These are phyloP conservation scores for Periconia sp. DNA, from an alignment of 2,329 filamentous ascomycete species.

Conservation along the genomic window DNA sequence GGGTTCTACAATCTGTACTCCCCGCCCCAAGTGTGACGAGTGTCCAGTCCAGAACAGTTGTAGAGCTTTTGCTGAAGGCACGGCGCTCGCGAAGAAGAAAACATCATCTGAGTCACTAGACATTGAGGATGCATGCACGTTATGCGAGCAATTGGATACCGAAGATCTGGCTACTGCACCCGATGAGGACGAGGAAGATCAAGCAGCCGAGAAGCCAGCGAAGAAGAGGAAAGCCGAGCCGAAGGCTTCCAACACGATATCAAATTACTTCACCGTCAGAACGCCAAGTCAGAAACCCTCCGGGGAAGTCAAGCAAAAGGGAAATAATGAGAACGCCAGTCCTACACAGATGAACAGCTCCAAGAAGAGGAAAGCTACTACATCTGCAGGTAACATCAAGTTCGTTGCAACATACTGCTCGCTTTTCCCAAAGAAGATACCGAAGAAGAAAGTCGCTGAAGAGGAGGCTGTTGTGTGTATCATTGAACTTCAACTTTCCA, in stretches of 20 bases:
- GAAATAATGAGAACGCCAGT: neutral
- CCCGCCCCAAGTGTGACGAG: slow-evolving; percentile 61
- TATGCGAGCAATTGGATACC: slow-evolving; percentile 35
- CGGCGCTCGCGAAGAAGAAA: slow-evolving; percentile 22
- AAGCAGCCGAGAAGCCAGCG: slow-evolving; percentile 1
- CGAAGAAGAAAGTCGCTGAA: slow-evolving; percentile 42
- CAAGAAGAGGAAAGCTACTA: slow-evolving; percentile 33
- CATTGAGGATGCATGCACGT: slow-evolving; percentile 39
- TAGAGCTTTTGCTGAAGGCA: slow-evolving; percentile 40
- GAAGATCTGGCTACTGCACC: slow-evolving; percentile 34
- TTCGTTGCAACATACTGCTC: slow-evolving; percentile 35
- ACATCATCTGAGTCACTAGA: slow-evolving; percentile 19
- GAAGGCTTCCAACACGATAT: slow-evolving; percentile 32
- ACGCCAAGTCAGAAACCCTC: slow-evolving; percentile 20
- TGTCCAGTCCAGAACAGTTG: slow-evolving; percentile 43
- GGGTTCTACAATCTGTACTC: slow-evolving; percentile 67
- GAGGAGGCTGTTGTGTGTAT: slow-evolving; percentile 43
- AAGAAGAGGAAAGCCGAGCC: slow-evolving; percentile 32
- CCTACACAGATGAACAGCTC: slow-evolving; percentile 6
- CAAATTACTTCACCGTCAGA: slow-evolving; percentile 35
- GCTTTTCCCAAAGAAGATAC: slow-evolving; percentile 42
- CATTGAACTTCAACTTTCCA: slow-evolving; percentile 21
- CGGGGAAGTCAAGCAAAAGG: slow-evolving; percentile 14
- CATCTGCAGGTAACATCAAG: slow-evolving; percentile 7
- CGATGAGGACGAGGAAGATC: slow-evolving; percentile 21